Conservation (phyloP, 2,329 filamentous ascomycete species). For the Colletotrichum euphorbiae region DNA sequence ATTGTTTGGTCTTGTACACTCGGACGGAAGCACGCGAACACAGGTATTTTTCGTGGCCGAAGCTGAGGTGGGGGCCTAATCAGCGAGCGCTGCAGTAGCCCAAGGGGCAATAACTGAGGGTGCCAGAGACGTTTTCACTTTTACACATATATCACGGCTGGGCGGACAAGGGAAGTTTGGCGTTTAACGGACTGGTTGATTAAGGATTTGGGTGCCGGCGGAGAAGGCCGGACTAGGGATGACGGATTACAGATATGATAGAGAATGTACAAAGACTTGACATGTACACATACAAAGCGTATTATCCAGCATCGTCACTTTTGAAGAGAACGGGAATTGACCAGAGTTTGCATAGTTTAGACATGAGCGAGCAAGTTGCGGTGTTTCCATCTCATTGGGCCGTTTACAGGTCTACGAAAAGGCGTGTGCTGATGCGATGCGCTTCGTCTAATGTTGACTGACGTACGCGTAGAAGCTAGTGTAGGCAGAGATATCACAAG, state of each 20-base stretch:
- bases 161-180: not conserved
- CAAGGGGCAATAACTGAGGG: slow-evolving; percentile 1
- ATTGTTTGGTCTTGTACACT: not conserved
- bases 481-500: not conserved
- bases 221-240: slow-evolving; percentile 19
- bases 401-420: not conserved
- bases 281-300: slow-evolving; percentile 14
- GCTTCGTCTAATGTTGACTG: not conserved
- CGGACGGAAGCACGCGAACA: no score
- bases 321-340: not conserved
- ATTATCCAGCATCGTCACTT: not conserved
- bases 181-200: slow-evolving; percentile 21
- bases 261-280: slow-evolving; percentile 39
- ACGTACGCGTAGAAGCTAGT: slow-evolving; percentile 2
- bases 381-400: not conserved
- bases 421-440: not conserved
- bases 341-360: not conserved
- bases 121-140: not conserved
- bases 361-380: not conserved
- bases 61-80: not conserved
- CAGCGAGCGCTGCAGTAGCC: not conserved
- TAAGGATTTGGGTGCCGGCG: slow-evolving; percentile 13
- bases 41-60: no score
- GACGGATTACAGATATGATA: slow-evolving; percentile 31
- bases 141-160: slow-evolving; percentile 20